Conservation (phyloP, 768 basidiomycete species). For the Gymnopilus dilepis region DNA sequence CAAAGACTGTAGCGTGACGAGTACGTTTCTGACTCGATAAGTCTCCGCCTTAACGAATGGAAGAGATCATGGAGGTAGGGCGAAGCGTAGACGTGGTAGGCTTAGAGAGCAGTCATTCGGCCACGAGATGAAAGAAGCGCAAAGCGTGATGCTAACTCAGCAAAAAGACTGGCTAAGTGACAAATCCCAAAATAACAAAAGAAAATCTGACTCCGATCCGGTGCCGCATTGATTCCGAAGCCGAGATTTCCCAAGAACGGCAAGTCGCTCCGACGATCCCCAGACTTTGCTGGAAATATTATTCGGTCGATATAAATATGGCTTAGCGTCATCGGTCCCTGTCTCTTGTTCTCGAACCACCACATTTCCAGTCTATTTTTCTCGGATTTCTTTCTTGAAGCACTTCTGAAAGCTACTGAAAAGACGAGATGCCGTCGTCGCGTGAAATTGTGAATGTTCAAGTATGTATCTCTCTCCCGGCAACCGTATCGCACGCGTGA, state of each 20-base stretch:
- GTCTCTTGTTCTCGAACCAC: conserved; percentile 17
- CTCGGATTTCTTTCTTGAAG: not conserved
- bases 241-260: not conserved
- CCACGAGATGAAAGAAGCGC: not conserved
- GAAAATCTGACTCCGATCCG: not conserved
- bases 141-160: too few species aligned
- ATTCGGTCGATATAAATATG: not conserved
- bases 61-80: not conserved
- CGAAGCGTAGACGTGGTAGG: not conserved
- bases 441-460: conserved; percentile 88
- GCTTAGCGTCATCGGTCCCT: conserved; percentile 1
- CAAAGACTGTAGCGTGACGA: too few species aligned
- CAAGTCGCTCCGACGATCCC: not conserved
- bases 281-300: not conserved
- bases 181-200: not conserved
- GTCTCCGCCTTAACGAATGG: not conserved
- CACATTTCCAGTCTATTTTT: conserved; percentile 4
- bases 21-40: too few species aligned
- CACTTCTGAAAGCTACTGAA: not conserved
- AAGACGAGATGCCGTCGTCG: conserved; percentile 24
- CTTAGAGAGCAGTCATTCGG: not conserved
- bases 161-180: not conserved
- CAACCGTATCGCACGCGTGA: not conserved
- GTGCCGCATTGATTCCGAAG: not conserved
- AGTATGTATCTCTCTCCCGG: conserved; percentile 39